Percentiles rank a stretch among this genome's conserved stretches.
Conservation (phyloP, 768 basidiomycete species). For the Austroboletus eburneus region DNA sequence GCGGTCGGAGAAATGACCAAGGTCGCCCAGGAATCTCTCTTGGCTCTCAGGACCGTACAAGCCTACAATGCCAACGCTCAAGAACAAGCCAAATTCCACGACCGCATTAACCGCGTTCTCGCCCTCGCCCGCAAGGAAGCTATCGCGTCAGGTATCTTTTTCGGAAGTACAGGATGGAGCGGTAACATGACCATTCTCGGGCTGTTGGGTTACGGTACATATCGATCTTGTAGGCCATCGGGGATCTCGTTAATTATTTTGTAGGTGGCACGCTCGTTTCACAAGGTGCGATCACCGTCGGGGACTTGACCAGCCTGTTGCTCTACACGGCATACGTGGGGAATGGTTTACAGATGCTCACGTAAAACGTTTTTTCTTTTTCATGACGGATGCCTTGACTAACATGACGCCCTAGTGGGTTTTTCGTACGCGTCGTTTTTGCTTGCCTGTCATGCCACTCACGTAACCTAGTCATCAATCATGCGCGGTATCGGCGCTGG, state of each 20-base stretch:
- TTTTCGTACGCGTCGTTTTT: too few species aligned
- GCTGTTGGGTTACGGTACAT: constrained; percentile 83
- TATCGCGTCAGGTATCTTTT: constrained; percentile 88
- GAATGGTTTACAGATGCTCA: constrained; percentile 73
- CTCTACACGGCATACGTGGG: constrained; percentile 91
- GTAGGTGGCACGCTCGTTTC: constrained; percentile 92
- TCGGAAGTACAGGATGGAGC: constrained; percentile 87
- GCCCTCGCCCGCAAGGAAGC: constrained; percentile 81
- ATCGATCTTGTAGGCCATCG: too few species aligned
- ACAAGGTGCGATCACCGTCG: constrained; percentile 82
- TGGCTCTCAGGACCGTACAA: constrained; percentile 84
- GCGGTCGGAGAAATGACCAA: constrained; percentile 95
- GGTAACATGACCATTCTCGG: constrained; percentile 90
- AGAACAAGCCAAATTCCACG: constrained; percentile 74
- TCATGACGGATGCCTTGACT: background rate
- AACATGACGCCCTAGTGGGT: constrained; percentile 21
- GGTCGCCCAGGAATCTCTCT: constrained; percentile 82
- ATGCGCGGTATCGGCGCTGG: too few species aligned
- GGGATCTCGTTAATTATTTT: too few species aligned
- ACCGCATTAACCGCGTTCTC: constrained; percentile 62
- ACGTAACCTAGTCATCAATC: too few species aligned
- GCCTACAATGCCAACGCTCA: constrained; percentile 81
- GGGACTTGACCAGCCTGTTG: constrained; percentile 83
- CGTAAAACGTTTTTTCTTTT: constrained; percentile 42
- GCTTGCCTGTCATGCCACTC: too few species aligned